phyloP scores from a whole-genome alignment of 768 basidiomycete genomes.

The Grammothele lineata region DNA sequence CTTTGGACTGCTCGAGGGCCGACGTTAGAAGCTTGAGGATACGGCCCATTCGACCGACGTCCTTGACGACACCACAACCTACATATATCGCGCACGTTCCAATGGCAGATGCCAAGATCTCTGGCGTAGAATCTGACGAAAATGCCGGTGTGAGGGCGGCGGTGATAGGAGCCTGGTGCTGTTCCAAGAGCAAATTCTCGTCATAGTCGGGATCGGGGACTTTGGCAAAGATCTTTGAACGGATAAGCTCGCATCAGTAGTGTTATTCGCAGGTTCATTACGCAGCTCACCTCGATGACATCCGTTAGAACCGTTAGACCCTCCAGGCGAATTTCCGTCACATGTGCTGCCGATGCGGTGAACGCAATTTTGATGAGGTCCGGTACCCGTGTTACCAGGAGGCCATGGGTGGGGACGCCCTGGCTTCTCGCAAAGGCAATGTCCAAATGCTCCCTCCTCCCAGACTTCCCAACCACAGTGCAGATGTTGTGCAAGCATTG shows the following conservation, averaged over 20 bases:
- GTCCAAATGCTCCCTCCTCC: slow-evolving; percentile 81
- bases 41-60: slow-evolving; percentile 87
- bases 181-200: slow-evolving; percentile 85
- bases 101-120: slow-evolving; percentile 89
- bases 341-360: slow-evolving; percentile 93
- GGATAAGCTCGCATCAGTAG: no score
- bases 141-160: slow-evolving; percentile 97
- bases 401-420: slow-evolving; percentile 51
- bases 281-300: slow-evolving; percentile 74
- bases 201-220: slow-evolving; percentile 92
- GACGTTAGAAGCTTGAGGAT: slow-evolving; percentile 86
- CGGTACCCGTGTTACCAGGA: slow-evolving; percentile 81
- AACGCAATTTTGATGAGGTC: slow-evolving; percentile 98
- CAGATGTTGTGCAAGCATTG: slow-evolving; percentile 91
- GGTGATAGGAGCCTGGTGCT: slow-evolving; percentile 97
- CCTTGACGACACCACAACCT: slow-evolving; percentile 91
- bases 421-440: slow-evolving; percentile 60
- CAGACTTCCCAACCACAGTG: slow-evolving; percentile 63
- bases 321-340: slow-evolving; percentile 90
- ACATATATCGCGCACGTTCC: slow-evolving; percentile 94
- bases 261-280: background rate
- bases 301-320: slow-evolving; percentile 87
- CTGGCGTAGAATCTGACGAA: slow-evolving; percentile 91
- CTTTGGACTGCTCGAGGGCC: slow-evolving; percentile 87
- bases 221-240: slow-evolving; percentile 69